Percentiles rank a stretch among this genome's conserved stretches.
phyloP scores from a whole-genome alignment of 306 rosid genomes.

The Purshia tridentata region DNA sequence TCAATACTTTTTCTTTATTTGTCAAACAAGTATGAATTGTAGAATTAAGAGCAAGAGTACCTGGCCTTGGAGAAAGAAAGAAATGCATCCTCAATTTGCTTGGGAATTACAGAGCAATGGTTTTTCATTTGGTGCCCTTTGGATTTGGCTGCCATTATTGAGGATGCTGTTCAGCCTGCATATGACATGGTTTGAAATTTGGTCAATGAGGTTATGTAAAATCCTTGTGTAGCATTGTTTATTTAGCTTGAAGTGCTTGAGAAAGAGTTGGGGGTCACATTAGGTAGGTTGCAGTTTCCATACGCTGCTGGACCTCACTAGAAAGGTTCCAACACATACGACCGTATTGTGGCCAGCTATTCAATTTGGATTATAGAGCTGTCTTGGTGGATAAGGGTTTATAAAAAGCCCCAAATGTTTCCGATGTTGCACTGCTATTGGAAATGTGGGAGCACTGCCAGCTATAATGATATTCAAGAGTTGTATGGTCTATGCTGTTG shows the following conservation, averaged over 20 bases:
- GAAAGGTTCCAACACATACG: background rate
- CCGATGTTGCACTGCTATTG: background rate
- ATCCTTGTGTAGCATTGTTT: background rate
- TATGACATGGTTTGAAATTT: background rate
- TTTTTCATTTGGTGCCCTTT: background rate
- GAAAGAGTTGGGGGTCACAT: background rate
- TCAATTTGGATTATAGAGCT: background rate
- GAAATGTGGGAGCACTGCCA: background rate
- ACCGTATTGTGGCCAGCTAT: background rate
- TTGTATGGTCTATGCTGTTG: background rate
- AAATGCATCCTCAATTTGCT: background rate
- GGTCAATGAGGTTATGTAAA: constrained; percentile 1
- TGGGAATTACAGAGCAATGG: background rate
- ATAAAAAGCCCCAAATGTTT: background rate
- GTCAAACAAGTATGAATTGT: background rate
- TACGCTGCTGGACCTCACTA: background rate
- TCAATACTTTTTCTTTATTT: background rate
- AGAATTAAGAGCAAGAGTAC: background rate
- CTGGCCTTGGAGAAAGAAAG: background rate
- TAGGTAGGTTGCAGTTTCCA: background rate
- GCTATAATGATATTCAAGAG: background rate
- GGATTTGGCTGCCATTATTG: background rate
- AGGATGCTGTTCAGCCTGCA: background rate
- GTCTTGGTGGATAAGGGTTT: background rate
- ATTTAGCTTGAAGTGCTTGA: constrained; percentile 2